These are phyloP conservation scores for Mucor piriformis DNA, from an alignment of 371 early-diverging fungal genomes.

Conservation along the genomic window DNA sequence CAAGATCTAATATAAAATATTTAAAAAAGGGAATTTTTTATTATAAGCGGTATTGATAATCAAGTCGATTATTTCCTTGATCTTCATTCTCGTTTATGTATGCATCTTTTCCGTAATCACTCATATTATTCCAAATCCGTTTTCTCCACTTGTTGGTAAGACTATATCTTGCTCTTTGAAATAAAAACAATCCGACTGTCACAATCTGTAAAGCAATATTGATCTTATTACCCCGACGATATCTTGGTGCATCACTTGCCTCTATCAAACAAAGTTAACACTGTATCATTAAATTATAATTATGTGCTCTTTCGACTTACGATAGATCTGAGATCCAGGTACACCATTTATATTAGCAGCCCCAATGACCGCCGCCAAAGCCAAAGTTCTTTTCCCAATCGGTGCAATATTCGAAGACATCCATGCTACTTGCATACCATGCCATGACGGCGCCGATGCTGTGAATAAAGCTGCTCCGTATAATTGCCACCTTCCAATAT, in stretches of 20 bases:
- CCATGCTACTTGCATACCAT: slow-evolving; percentile 46
- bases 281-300: not conserved
- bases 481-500: slow-evolving; percentile 38
- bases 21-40: not conserved
- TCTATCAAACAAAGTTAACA: not conserved
- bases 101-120: slow-evolving; percentile 26
- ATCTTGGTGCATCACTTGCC: slow-evolving; percentile 43
- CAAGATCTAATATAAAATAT: no score
- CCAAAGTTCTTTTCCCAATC: slow-evolving; percentile 27
- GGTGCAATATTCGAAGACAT: slow-evolving; percentile 32
- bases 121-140: slow-evolving; percentile 34
- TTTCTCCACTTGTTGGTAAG: slow-evolving; percentile 36
- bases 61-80: slow-evolving; percentile 26
- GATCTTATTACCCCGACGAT: slow-evolving; percentile 42
- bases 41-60: slow-evolving; percentile 1
- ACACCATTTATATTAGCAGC: slow-evolving; percentile 31
- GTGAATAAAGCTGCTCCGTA: slow-evolving; percentile 26
- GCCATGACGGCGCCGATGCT: slow-evolving; percentile 42
- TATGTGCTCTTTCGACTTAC: no score
- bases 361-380: slow-evolving; percentile 30
- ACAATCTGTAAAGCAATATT: slow-evolving; percentile 23
- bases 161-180: slow-evolving; percentile 31
- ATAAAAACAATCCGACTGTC: slow-evolving; percentile 21
- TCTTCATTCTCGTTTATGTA: slow-evolving; percentile 32
- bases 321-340: slow-evolving; percentile 33